Base-by-base conservation (phyloP, 2,329 filamentous ascomycete genomes). In the Orbilia ellipsospora region DNA sequence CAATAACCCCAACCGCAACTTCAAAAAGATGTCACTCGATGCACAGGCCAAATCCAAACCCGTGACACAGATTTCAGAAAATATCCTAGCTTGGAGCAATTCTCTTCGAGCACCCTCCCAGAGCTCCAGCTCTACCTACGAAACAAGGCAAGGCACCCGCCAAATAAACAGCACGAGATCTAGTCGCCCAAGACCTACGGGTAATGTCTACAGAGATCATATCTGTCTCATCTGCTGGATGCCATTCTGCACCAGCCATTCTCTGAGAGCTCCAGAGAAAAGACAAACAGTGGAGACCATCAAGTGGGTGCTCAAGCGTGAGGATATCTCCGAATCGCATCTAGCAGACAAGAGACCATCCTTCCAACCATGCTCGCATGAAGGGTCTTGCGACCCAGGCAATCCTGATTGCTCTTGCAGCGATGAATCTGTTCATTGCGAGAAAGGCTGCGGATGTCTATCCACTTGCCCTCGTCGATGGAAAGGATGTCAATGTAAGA, bases 401-500 rank as follows among this genome's bases (percentile, higher is more conserved):
- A 86, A 86, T 15, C 85, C 85, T 12, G 79, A 83, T 16, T 94
- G 92, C 78, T 83, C 85, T 1, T 94, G 92, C 79, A 88, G 87
- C 15, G 81, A 85, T 56, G 84, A 86, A 8, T 85, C 85, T 15
- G 83, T 92, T 18, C 85, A 90, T 16, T 94, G 92, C 80, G 91
- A 94, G 78, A 90, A 90, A 78, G 89, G 88, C 75, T 94, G 92
- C 77, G 84, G 85, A 8, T 91, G 89, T 78, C 86, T 87, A 0
- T 84, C 85, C 2, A 86, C 88, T 15, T 91, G 89, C 75, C 85
- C 86, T 36, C 86, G 87, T 78, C 89, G 89, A 70, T 91, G 90
- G 78, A 90, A 88, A 0, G 89, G 89, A 1, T 91, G 89, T 80
- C 85, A 85, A 1, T 94, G 92, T 79, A 83, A 83, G 0, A 83